A percentile compares a stretch with the other conserved stretches of the same genome.
Conservation (phyloP, 257 asterid species). For the Gynochthodes officinalis region DNA sequence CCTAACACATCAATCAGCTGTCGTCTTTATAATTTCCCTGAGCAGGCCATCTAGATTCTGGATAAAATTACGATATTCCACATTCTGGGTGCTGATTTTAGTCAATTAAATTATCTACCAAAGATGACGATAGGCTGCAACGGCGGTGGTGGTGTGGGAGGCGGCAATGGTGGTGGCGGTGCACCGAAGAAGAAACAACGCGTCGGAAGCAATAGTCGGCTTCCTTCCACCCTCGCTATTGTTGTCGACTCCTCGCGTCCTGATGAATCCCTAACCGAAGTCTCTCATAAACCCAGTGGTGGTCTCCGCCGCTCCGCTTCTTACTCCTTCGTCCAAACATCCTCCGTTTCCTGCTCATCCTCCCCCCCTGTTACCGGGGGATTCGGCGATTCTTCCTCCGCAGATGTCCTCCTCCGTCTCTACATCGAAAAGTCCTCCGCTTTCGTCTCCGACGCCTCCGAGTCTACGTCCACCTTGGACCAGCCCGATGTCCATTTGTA, state of each 20-base stretch:
- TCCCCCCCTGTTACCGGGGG: slow-evolving; percentile 19
- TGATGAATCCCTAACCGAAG: slow-evolving; percentile 41
- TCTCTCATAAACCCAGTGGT: slow-evolving; percentile 31
- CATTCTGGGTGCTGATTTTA: background rate
- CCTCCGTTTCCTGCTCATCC: slow-evolving; percentile 19
- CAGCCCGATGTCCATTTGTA: slow-evolving; percentile 47
- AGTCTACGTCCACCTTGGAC: slow-evolving; percentile 22
- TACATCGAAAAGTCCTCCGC: slow-evolving; percentile 35
- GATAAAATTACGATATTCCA: background rate
- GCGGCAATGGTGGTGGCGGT: slow-evolving; percentile 27
- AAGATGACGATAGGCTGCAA: slow-evolving; percentile 20
- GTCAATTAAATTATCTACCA: background rate
- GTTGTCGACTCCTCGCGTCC: slow-evolving; percentile 31
- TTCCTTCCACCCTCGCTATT: slow-evolving; percentile 33
- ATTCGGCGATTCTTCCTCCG: slow-evolving; percentile 57
- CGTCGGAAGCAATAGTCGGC: slow-evolving; percentile 36
- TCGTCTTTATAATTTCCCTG: too few relatives aligned
- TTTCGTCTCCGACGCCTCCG: slow-evolving; percentile 30
- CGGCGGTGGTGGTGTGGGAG: slow-evolving; percentile 15
- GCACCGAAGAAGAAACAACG: slow-evolving; percentile 56
- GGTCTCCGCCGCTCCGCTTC: slow-evolving; percentile 43
- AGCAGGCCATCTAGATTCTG: too few relatives aligned
- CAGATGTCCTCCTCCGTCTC: slow-evolving; percentile 67
- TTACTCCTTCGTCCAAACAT: slow-evolving; percentile 6
- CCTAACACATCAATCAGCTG: too few relatives aligned